Evolutionary conservation across 1,284 basidiomycete genomes (phyloP), one percentile per base, ranked within the genome.

Genomic region (Naganishia sp.): DNA sequence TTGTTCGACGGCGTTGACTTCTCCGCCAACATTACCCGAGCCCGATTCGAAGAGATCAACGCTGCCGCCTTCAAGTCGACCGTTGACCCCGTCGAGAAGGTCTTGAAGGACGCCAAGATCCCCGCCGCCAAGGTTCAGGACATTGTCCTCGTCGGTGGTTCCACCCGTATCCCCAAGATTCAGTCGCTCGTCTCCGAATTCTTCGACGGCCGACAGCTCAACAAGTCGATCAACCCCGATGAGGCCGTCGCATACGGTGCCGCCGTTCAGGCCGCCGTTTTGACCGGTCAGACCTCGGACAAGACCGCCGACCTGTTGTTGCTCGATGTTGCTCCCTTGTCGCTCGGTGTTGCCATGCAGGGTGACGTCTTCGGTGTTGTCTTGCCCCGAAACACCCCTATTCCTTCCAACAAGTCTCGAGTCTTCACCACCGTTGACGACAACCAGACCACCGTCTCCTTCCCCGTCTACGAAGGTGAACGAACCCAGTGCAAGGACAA

Each of bases 1-100:
- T 88, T 99, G 76, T 98, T 86, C 87, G 88, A 95, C 86, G 66
- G 78, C 68, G 74, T 73, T 70, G 94, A 97, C 84, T 97, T 97
- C 85, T 92, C 90, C 57, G 88, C 94, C 75, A 93, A 88, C 82
- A 94, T 97, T 82, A 94, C 92, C 74, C 92, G 96, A 87, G 96
- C 96, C 74, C 92, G 94, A 81, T 99, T 99, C 84, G 96, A 99
- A 84, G 95, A 99, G 85, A 95, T 99, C 85, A 97, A 97, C 81
- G 92, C 92, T 70, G 75, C 82, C 60, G 83, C 89, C 77, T 99
- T 99, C 88, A 94, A 94, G 83, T 94, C 92, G 52, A 99, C 95
- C 71, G 84, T 99, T 69, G 95, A 97, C 72, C 96, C 96, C 67
- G 96, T 99, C 70, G 94, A 97, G 83, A 96, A 96, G 84, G 95